Evolutionary conservation across 2,329 filamentous ascomycete genomes (phyloP), one percentile per base, ranked within the genome.

Genomic region (Penicillium polonicum): DNA sequence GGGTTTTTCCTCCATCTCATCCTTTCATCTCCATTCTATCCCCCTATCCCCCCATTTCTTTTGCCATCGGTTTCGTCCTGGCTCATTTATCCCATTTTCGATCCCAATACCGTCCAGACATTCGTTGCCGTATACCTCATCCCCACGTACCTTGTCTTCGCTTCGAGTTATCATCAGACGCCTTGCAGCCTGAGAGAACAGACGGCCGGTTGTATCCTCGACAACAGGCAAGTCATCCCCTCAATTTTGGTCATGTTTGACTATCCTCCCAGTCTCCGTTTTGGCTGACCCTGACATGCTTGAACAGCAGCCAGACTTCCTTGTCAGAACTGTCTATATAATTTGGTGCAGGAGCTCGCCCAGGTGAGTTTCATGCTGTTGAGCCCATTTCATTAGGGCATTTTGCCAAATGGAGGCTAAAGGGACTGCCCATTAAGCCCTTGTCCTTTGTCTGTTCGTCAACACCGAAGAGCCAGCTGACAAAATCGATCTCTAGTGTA

Each of bases 1-100:
- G 3, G 9, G 2, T 4, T 17, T 59, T 60, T 12, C n/a, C 21
- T 61, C 64, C 66, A 59, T 57, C 59, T 58, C 57, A 56, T 58
- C 65, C 45, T 44, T 15, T 9, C 42, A 35, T 35, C 33, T 65
- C n/a, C 81, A 84, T 33, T 5, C 44, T 27, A 51, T 51, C 23
- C 48, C 17, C 56, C 57, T 55, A 54, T 57, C 64, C 49, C 61
- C 9, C 45, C 50, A 52, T 61, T 35, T 35, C 15, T 17, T 35
- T 35, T n/a, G 29, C 76, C 23, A 59, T 58, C 59, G 58, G 23
- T 33, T 17, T 56, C 46, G 35, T 50, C 52, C 58, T 15, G 48
- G 33, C 33, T 17, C n/a, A 50, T 50, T 39, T 39, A 39, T 39
- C 33, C 21, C 19, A n/a, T 50, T 13, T 21, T 36, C 50, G 15